These are phyloP conservation scores for Monosporascus cannonballus DNA, from an alignment of 2,329 filamentous ascomycete species.

Conservation along the genomic window DNA sequence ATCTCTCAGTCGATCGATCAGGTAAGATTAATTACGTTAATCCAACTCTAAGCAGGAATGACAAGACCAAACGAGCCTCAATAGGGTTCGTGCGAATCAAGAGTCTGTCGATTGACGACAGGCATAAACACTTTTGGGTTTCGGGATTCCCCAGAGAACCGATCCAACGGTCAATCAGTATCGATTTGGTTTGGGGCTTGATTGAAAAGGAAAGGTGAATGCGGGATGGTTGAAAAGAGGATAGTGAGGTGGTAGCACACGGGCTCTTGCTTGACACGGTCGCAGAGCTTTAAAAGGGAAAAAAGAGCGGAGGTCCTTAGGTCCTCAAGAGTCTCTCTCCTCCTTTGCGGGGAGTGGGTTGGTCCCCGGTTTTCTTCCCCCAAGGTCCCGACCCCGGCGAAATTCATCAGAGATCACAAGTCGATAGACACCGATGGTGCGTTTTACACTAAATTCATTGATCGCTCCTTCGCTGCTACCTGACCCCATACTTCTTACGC, in stretches of 20 bases:
- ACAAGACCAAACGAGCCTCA: too few species aligned
- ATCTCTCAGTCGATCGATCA: not conserved
- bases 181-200: constrained; percentile 29
- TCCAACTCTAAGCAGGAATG: not conserved
- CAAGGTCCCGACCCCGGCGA: not conserved
- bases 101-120: constrained; percentile 11
- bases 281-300: constrained; percentile 32
- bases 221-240: constrained; percentile 45
- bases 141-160: constrained; percentile 32
- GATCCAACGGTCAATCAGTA: constrained; percentile 31
- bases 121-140: constrained; percentile 29
- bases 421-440: not conserved
- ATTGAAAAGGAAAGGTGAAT: constrained; percentile 43
- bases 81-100: too few species aligned
- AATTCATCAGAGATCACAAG: not conserved
- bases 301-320: constrained; percentile 15
- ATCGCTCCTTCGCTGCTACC: not conserved
- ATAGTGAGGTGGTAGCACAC: constrained; percentile 44
- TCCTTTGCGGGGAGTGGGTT: not conserved
- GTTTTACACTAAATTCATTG: not conserved
- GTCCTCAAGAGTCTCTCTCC: not conserved
- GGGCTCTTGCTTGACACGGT: constrained; percentile 34
- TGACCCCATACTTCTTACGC: not conserved
- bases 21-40: not conserved
- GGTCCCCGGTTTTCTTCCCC: not conserved